phyloP scores from a whole-genome alignment of 306 rosid genomes.

The Pterocarpus santalinus region DNA sequence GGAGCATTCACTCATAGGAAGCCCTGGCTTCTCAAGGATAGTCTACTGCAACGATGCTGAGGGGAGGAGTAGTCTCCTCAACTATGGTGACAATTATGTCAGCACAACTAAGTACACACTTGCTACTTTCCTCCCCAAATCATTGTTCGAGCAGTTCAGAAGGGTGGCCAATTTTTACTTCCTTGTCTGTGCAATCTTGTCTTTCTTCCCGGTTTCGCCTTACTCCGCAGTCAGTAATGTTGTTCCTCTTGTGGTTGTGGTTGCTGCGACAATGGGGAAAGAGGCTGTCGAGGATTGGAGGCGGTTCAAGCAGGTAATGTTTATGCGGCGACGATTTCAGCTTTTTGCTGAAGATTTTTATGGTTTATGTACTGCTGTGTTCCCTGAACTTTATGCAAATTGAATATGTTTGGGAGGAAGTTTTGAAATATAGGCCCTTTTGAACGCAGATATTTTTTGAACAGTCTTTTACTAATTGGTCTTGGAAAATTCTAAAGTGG shows the following conservation, averaged over 20 bases:
- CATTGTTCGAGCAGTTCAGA: conserved; percentile 92
- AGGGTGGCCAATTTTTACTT: conserved; percentile 88
- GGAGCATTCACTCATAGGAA: conserved; percentile 84
- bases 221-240: conserved; percentile 77
- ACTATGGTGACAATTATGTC: conserved; percentile 75
- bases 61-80: conserved; percentile 30
- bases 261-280: conserved; percentile 83
- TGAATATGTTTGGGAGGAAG: background rate
- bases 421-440: background rate
- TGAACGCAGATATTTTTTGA: background rate
- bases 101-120: conserved; percentile 81
- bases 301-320: conserved; percentile 76
- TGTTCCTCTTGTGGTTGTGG: conserved; percentile 84
- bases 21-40: conserved; percentile 88
- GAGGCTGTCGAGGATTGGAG: conserved; percentile 87
- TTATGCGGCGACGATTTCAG: background rate
- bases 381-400: conserved; percentile 16
- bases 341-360: conserved; percentile 20
- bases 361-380: conserved; percentile 28
- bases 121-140: conserved; percentile 79
- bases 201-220: conserved; percentile 83
- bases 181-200: conserved; percentile 79
- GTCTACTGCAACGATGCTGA: conserved; percentile 70
- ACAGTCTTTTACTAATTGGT: background rate
- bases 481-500: conserved; percentile 1